Base-by-base conservation (phyloP, 2,329 filamentous ascomycete genomes). In the Paecilomyces sp. region DNA sequence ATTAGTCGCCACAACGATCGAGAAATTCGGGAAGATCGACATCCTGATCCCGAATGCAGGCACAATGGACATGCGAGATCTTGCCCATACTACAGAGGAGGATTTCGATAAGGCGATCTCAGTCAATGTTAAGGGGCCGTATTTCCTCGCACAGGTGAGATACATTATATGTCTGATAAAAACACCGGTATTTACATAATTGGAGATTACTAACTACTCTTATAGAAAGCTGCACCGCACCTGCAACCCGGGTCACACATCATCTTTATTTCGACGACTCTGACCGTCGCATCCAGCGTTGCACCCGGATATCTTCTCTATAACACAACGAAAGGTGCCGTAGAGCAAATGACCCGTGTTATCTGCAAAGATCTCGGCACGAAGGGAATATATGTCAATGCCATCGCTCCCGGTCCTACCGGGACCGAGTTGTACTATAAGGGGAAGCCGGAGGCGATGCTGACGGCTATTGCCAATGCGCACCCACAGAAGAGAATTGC, bases 321-420 rank as follows among this genome's bases (percentile, higher is more conserved):
- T 80, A 88, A 88, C n/a, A 88, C 84, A 12, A 85, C 82, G 73
- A 92, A 91, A 80, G 89, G 88, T 67, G 85, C 89, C 51, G 87
- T 91, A 61, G 88, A 91, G 75, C 87, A 87, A 6, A 89, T 91
- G 74, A 87, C 89, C 65, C 87, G 89, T 71, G 85, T 83, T 66
- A 88, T 91, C 75, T 87, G 88, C 4, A 87, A 82, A 71, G 86
- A 89, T 77, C 85, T 83, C 65, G 85, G 87, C 57, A 82, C 87
- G 77, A 82, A 34, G 33, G 13, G 13, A 15, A 34, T 34, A 3
- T 12, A 11, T 34, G 33, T 34, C 8, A 34, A 34, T 34, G 33
- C 77, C 81, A 64, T 88, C 83, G 59, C 80, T 86, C 79, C 91
- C 92, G 61, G 82, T 85, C 25, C 25, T 28, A 28, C 25, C 1